Evolutionary conservation across 106 monocot species (phyloP), one percentile per base, ranked within the genome.

Genomic region (Agapanthus africanus): DNA sequence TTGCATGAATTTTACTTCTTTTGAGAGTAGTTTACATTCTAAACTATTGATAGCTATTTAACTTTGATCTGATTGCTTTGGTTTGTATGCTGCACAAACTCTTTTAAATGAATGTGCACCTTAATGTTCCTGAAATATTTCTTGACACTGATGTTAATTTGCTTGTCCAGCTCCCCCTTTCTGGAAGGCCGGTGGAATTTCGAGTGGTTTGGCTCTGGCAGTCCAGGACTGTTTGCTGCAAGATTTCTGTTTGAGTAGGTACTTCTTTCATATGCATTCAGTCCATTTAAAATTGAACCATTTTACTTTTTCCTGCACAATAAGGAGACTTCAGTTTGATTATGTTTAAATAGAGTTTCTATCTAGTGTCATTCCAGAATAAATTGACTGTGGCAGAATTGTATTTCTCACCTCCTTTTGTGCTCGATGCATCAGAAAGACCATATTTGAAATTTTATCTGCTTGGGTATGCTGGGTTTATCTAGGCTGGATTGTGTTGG

Each of bases 161-260:
- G 40, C 40, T 77, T 73, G 6, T 70, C 6, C 88, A 99, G 99
- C 51, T 93, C 99, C 59, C 93, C 89, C 14, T 99, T 83, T 78
- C 65, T 99, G 21, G 90, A 99, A 83, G 99, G 99, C 42, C 74
- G 93, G 54, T 99, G 99, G 99, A 99, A 85, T 51, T 87, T 99
- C 59, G 93, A 99, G 73, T 99, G 99, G 99, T 83, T 93, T 74
- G 81, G 87, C 63, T 87, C 84, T 62, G 82, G 87, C 59, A 93
- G 87, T 65, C 90, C 99, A 38, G 99, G 85, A 77, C 78, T 87
- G 46, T 72, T 87, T 72, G 79, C 81, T 70, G 82, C 91, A 57
- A 87, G 81, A 70, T 73, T 83, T 76, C 40, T 99, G 60, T 99
- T 93, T 78, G 84, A 93, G 99, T 99, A 93, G 77, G 88, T 76